A percentile compares a stretch with the other conserved stretches of the same genome.
phyloP scores from a whole-genome alignment of 108 stramenopile genomes.

The Cyclotella cryptica region DNA sequence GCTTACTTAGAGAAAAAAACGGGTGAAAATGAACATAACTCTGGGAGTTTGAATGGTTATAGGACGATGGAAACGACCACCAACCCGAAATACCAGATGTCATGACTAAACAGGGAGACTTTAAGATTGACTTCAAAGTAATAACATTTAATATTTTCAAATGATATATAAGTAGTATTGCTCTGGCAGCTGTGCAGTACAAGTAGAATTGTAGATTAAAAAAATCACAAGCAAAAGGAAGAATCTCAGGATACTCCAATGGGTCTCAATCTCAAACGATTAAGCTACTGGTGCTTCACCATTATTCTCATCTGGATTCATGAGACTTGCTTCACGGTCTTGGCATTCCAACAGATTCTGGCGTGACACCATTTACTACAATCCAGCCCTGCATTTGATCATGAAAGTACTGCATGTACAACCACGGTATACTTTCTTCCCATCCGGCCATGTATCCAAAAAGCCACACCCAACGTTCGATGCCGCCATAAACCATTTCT shows the following conservation, averaged over 20 bases:
- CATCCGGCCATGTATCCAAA: conserved; percentile 55
- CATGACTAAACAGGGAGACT: no score
- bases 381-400: conserved; percentile 57
- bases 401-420: conserved; percentile 73
- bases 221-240: neutral
- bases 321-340: conserved; percentile 9
- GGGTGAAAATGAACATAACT: no score
- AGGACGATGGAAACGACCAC: no score
- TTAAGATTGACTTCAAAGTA: no score
- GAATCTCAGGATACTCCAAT: neutral
- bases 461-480: conserved; percentile 75
- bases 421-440: conserved; percentile 17
- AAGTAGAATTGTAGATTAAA: neutral
- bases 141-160: no score
- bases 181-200: neutral
- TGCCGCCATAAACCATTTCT: conserved; percentile 48
- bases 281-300: neutral
- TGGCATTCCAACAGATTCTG: conserved; percentile 23
- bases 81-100: no score
- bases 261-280: neutral
- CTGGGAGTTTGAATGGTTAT: no score
- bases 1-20: no score
- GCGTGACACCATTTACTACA: conserved; percentile 4
- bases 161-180: no score
- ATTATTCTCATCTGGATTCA: neutral